Evolutionary conservation across 2,329 filamentous ascomycete genomes (phyloP).

Genomic region (Gliomastix tumulicola): DNA sequence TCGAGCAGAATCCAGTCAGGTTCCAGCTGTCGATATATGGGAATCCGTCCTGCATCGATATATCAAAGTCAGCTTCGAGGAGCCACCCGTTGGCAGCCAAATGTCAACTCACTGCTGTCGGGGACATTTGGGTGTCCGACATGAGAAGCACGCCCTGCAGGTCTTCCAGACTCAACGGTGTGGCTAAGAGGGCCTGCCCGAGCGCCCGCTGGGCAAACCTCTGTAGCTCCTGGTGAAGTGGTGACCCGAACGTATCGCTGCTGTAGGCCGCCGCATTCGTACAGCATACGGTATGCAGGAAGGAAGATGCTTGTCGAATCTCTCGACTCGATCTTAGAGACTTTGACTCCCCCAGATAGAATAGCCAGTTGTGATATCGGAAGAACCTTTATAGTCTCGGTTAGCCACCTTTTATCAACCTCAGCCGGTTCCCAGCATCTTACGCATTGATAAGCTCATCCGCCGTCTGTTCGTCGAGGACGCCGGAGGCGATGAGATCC

Average conservation of each 20-base stretch:
- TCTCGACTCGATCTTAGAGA: not conserved
- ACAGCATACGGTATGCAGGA: not conserved
- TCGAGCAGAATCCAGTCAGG: not conserved
- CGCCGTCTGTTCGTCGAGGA: not conserved
- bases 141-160: not conserved
- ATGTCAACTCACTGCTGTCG: not conserved
- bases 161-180: not conserved
- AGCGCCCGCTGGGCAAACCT: not conserved
- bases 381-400: too few relatives aligned
- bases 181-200: not conserved
- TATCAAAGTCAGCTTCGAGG: too few relatives aligned
- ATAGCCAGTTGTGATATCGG: too few relatives aligned
- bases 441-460: not conserved
- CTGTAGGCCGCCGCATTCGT: not conserved
- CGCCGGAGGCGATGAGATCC: conserved; percentile 12
- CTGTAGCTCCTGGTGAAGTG: not conserved
- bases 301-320: not conserved
- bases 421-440: not conserved
- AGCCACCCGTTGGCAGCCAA: too few relatives aligned
- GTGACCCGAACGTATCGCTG: not conserved
- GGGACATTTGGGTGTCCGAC: not conserved
- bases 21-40: not conserved
- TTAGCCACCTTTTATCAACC: not conserved
- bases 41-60: not conserved
- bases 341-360: too few relatives aligned